Conservation (phyloP, 2,329 filamentous ascomycete genomes). For the Magnaporthales sp. region DNA sequence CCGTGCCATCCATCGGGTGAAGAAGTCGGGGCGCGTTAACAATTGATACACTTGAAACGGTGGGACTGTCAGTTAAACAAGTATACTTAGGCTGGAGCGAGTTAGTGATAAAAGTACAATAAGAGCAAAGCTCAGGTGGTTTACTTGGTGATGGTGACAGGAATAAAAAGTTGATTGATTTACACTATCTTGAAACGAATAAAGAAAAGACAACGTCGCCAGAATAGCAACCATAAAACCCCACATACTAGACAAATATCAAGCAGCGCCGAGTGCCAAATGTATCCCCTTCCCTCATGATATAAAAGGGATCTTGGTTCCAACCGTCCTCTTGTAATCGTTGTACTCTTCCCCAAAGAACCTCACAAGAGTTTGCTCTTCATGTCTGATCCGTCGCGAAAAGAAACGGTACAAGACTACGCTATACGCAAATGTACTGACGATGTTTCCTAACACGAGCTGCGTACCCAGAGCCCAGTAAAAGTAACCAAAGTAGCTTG, state of each 20-base stretch:
- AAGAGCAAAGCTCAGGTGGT: neutral
- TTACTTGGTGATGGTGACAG: neutral
- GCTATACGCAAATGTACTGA: constrained; percentile 69
- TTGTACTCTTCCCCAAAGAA: constrained; percentile 85
- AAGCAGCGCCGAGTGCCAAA: neutral
- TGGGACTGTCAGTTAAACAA: no score
- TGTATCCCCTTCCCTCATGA: constrained; percentile 9
- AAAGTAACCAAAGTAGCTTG: constrained; percentile 96
- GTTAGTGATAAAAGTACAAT: neutral
- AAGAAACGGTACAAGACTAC: constrained; percentile 84
- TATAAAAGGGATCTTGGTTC: constrained; percentile 76
- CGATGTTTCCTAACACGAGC: constrained; percentile 72
- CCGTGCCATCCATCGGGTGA: no score
- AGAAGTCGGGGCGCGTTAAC: no score
- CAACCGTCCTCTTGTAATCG: constrained; percentile 60
- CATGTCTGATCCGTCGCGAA: constrained; percentile 58
- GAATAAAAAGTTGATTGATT: neutral
- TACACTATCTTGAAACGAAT: neutral
- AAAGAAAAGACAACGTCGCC: neutral
- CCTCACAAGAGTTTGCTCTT: constrained; percentile 66
- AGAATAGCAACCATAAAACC: neutral
- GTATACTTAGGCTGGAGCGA: neutral
- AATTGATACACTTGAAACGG: no score
- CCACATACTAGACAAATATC: neutral
- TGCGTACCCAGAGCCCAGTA: constrained; percentile 98